These are phyloP conservation scores for Petunia hybrid DNA, from an alignment of 305 asterid genomes.

Conservation along the genomic window DNA sequence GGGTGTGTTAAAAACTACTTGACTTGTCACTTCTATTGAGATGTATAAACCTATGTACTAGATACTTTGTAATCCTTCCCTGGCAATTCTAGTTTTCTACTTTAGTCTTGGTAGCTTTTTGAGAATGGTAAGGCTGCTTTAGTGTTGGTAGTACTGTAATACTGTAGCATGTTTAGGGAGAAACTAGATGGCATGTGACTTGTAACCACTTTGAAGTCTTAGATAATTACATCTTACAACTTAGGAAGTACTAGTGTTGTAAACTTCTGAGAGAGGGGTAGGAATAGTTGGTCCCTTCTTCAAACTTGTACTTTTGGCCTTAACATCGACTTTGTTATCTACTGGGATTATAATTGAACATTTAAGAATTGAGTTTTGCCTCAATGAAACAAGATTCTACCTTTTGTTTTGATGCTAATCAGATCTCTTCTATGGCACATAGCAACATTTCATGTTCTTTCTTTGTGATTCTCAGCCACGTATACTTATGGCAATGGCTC, in stretches of 20 bases:
- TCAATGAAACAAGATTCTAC: not conserved
- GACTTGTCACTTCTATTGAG: not conserved
- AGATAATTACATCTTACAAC: not conserved
- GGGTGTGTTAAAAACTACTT: not conserved
- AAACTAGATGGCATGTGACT: not conserved
- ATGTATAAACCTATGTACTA: not conserved
- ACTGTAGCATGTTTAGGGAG: not conserved
- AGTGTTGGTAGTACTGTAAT: not conserved
- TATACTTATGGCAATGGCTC: conserved; percentile 97
- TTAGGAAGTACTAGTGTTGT: not conserved
- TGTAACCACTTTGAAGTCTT: conserved; percentile 23
- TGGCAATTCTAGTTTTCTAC: not conserved
- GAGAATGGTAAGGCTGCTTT: too few species aligned
- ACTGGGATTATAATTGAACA: not conserved
- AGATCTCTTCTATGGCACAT: not conserved
- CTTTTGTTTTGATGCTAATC: not conserved
- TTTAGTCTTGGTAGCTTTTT: too few species aligned
- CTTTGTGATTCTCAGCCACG: conserved; percentile 69
- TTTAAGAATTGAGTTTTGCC: not conserved
- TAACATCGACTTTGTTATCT: not conserved
- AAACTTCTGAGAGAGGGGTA: not conserved
- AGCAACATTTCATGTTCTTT: not conserved
- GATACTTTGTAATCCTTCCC: conserved; percentile 2
- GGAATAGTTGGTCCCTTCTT: not conserved
- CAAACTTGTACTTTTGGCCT: conserved; percentile 5